phyloP scores from a whole-genome alignment of 441 rosid species.

The Populus hybrid region DNA sequence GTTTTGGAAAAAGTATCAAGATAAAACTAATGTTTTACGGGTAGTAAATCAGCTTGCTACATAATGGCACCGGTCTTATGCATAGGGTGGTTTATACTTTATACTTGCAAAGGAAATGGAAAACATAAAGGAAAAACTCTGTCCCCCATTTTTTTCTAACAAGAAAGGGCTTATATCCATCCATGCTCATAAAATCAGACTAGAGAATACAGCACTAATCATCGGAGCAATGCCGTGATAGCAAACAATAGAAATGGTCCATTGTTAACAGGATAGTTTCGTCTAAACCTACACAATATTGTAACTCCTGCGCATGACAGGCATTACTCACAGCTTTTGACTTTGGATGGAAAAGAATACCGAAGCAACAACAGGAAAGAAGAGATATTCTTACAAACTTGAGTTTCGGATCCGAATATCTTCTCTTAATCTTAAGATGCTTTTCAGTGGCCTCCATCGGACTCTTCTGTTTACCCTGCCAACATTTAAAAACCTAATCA shows the following conservation, averaged over 20 bases:
- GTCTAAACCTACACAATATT: not conserved
- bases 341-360: not conserved
- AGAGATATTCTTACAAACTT: slow-evolving; percentile 29
- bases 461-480: slow-evolving; percentile 1
- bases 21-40: no score
- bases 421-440: slow-evolving; percentile 35
- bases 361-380: not conserved
- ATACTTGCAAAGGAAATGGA: no score
- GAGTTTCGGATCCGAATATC: slow-evolving; percentile 32
- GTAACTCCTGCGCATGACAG: no score
- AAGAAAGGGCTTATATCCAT: not conserved
- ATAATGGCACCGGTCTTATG: not conserved
- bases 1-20: no score
- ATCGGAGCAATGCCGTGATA: no score
- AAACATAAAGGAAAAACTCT: no score
- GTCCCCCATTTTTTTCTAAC: not conserved
- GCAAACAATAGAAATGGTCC: not conserved
- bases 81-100: not conserved
- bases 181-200: no score
- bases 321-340: not conserved
- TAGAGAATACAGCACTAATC: no score
- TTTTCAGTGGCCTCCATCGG: slow-evolving; percentile 24
- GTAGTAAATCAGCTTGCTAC: no score
- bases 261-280: not conserved
- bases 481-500: not conserved